phyloP scores from a whole-genome alignment of 345 rosid genomes.

The Boechera retrofracta region DNA sequence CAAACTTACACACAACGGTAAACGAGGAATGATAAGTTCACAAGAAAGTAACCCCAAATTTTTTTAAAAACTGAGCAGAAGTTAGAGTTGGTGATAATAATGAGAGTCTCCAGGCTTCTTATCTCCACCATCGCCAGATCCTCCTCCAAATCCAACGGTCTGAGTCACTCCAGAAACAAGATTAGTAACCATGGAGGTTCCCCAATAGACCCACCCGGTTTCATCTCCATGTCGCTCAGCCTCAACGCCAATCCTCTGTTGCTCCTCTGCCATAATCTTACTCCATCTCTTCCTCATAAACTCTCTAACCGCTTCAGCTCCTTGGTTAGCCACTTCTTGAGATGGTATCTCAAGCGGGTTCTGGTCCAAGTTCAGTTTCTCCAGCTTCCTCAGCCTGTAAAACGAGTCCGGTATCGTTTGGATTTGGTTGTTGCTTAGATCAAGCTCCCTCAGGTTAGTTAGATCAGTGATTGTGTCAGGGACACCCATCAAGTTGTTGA shows the following conservation, averaged over 20 bases:
- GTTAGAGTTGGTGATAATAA: conserved; percentile 37
- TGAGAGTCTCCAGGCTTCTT: conserved; percentile 24
- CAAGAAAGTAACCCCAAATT: not conserved
- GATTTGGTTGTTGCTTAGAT: conserved; percentile 98
- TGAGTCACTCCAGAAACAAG: conserved; percentile 56
- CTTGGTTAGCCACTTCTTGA: conserved; percentile 63
- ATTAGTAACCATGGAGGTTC: conserved; percentile 64
- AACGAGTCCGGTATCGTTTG: conserved; percentile 74
- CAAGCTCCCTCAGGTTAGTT: conserved; percentile 74
- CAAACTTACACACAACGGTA: not conserved
- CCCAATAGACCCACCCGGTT: conserved; percentile 78
- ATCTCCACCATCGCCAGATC: conserved; percentile 18
- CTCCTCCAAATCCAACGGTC: conserved; percentile 34
- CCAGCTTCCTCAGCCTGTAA: conserved; percentile 66
- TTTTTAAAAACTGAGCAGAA: not conserved
- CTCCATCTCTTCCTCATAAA: conserved; percentile 84
- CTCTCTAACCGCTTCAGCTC: conserved; percentile 72
- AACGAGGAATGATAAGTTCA: conserved; percentile 12
- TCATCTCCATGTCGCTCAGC: conserved; percentile 57
- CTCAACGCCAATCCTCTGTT: conserved; percentile 59
- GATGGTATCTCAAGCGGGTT: conserved; percentile 83
- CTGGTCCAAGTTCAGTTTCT: conserved; percentile 80
- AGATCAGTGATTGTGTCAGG: conserved; percentile 82
- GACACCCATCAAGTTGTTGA: conserved; percentile 70
- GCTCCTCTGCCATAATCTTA: conserved; percentile 62